Percentiles rank a stretch among this genome's conserved stretches.
phyloP scores from a whole-genome alignment of 2,329 filamentous ascomycete species.

The Apiospora saccharicola region DNA sequence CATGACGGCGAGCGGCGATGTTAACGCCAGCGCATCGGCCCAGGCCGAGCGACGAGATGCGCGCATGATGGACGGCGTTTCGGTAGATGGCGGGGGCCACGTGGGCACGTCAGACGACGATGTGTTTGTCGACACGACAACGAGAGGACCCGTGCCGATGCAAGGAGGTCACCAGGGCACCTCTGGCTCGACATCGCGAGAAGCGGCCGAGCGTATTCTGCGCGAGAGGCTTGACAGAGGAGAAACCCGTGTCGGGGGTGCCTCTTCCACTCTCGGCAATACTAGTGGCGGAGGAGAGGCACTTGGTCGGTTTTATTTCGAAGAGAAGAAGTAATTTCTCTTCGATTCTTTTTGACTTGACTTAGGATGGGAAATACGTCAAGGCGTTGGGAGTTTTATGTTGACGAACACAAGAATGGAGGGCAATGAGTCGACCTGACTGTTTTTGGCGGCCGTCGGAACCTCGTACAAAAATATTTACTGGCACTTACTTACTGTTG shows the following conservation, averaged over 20 bases:
- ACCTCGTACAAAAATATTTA: not conserved
- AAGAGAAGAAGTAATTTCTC: conserved; percentile 50
- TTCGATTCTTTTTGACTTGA: not conserved
- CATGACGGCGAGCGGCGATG: conserved; percentile 45
- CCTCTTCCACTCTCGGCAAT: conserved; percentile 48
- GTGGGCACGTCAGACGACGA: conserved; percentile 54
- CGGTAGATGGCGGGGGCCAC: conserved; percentile 58
- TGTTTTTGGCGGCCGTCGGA: not conserved
- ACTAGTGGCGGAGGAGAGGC: conserved; percentile 53
- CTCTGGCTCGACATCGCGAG: conserved; percentile 46
- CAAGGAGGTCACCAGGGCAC: conserved; percentile 40
- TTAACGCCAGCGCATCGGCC: conserved; percentile 53
- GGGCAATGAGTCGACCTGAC: not conserved
- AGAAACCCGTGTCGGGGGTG: conserved; percentile 49
- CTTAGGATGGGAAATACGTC: not conserved
- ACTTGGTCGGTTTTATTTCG: conserved; percentile 68
- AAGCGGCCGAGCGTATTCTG: conserved; percentile 71
- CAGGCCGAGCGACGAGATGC: conserved; percentile 65
- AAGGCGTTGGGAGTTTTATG: conserved; percentile 6
- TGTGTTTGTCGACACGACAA: conserved; percentile 70
- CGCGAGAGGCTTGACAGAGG: conserved; percentile 64
- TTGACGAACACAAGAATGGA: not conserved
- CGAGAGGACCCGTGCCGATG: conserved; percentile 61
- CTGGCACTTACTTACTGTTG: not conserved
- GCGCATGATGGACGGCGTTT: conserved; percentile 72